Percentiles rank a stretch among this genome's conserved stretches.
phyloP scores from a whole-genome alignment of 352 stramenopile genomes.

The Phytophthora pini region DNA sequence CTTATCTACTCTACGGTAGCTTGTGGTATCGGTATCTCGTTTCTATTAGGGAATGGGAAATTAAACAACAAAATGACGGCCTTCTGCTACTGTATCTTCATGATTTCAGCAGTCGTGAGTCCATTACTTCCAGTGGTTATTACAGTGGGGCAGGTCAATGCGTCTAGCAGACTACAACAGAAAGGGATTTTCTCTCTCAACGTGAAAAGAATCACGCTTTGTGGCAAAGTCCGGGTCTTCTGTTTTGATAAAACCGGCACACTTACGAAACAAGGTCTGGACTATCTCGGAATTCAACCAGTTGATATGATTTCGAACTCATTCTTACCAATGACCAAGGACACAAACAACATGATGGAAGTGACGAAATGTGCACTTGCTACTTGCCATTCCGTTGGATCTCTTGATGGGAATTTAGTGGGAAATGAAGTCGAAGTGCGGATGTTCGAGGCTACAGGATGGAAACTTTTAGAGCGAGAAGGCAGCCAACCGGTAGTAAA shows the following conservation, averaged over 20 bases:
- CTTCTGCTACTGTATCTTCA: constrained; percentile 69
- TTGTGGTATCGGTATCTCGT: constrained; percentile 51
- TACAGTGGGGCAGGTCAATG: constrained; percentile 78
- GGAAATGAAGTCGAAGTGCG: constrained; percentile 82
- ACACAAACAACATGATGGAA: constrained; percentile 10
- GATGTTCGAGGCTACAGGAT: constrained; percentile 68
- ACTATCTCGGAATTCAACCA: constrained; percentile 56
- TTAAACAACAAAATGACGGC: constrained; percentile 62
- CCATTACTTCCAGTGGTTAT: constrained; percentile 84
- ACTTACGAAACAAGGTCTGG: constrained; percentile 82
- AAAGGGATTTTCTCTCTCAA: constrained; percentile 75
- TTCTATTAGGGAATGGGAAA: constrained; percentile 52
- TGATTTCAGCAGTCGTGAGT: constrained; percentile 62
- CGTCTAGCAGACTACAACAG: constrained; percentile 56
- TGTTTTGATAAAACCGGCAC: constrained; percentile 92
- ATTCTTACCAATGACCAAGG: constrained; percentile 27
- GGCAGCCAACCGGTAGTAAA: constrained; percentile 19
- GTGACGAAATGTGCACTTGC: constrained; percentile 49
- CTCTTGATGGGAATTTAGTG: constrained; percentile 55
- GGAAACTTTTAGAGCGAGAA: constrained; percentile 42
- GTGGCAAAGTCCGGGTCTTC: constrained; percentile 82
- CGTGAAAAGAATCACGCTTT: constrained; percentile 71
- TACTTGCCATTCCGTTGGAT: constrained; percentile 72
- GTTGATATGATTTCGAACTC: constrained; percentile 19
- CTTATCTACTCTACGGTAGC: constrained; percentile 64